Base-by-base conservation (phyloP, 768 basidiomycete species). In the Lentinula boryana region DNA sequence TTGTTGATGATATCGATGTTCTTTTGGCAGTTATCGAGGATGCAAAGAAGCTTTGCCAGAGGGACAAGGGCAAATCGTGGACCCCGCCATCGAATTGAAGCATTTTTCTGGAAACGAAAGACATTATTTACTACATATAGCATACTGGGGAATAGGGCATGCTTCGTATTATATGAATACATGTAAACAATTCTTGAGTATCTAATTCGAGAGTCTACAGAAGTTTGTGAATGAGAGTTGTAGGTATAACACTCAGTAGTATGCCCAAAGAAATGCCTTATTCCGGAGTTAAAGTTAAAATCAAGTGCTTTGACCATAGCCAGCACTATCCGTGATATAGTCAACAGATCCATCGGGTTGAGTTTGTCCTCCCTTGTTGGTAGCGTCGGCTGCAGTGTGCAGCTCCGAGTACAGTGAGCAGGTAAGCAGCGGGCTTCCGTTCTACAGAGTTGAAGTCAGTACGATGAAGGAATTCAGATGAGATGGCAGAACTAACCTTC, bases 301-400 rank as follows among this genome's bases (percentile, higher is more conserved):
- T 41, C 40, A 41, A 16, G 40, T 41, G 40, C 40, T 46, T 46
- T 16, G n/a, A 56, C 76, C 79, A 62, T 66, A 80, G 12, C 79
- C 79, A 56, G 75, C 71, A 36, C 78, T 79, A 61, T 75, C 63
- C 54, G 63, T 68, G 68, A 80, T 79, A 60, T 68, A 77, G 64
- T 79, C 69, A 59, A 76, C 56, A 54, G 68, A 74, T 12, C 79
- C 78, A 59, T 78, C 69, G 5, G 76, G 69, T 63, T 80, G 78
- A 43, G 64, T 74, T 59, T 80, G 79, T 12, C 79, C 78, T 32
- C 78, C 79, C 23, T 51, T 62, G 65, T 80, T 80, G 57, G 67
- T 70, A 35, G 78, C 77, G 41, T 75, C 70, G 18, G 69, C 67
- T 36, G 70, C 65, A 36, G 55, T 63, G 53, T 79, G 77, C 68